A percentile compares a stretch with the other conserved stretches of the same genome.
phyloP scores from a whole-genome alignment of 208 protist species.

The Wallacemonas sp. region DNA sequence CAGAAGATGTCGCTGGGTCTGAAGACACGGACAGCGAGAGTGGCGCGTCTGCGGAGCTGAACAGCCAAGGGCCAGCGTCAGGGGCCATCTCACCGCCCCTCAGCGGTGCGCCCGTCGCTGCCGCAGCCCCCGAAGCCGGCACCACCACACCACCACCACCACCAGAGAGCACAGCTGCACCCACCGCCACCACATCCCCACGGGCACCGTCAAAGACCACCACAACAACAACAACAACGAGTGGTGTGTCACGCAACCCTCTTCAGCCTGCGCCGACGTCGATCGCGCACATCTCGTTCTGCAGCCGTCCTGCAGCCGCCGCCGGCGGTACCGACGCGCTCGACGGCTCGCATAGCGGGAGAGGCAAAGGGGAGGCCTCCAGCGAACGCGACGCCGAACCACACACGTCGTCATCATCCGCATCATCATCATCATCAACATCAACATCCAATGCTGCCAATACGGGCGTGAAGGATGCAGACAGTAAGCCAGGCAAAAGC shows the following conservation, averaged over 20 bases:
- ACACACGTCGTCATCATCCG: too few species aligned
- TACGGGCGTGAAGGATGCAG: too few species aligned
- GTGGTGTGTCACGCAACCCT: conserved; percentile 20
- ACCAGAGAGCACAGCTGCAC: neutral
- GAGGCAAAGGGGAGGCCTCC: neutral
- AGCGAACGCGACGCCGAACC: neutral
- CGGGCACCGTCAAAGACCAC: conserved; percentile 14
- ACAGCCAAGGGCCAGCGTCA: too few species aligned
- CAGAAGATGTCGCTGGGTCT: neutral
- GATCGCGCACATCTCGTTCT: conserved; percentile 69
- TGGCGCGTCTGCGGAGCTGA: neutral
- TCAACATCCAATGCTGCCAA: neutral
- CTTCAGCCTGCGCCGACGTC: conserved; percentile 30
- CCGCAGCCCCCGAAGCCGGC: too few species aligned
- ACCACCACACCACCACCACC: neutral
- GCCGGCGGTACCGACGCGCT: conserved; percentile 61
- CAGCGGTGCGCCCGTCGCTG: too few species aligned
- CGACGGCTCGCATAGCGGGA: conserved; percentile 18
- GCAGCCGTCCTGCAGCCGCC: conserved; percentile 62
- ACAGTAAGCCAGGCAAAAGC: too few species aligned
- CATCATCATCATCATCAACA: neutral
- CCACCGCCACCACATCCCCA: neutral
- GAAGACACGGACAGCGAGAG: neutral
- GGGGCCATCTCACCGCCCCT: too few species aligned
- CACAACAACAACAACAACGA: conserved; percentile 21